Evolutionary conservation across 2,329 filamentous ascomycete genomes (phyloP), one percentile per base, ranked within the genome.

Genomic region (Fusarium oxysporum): DNA sequence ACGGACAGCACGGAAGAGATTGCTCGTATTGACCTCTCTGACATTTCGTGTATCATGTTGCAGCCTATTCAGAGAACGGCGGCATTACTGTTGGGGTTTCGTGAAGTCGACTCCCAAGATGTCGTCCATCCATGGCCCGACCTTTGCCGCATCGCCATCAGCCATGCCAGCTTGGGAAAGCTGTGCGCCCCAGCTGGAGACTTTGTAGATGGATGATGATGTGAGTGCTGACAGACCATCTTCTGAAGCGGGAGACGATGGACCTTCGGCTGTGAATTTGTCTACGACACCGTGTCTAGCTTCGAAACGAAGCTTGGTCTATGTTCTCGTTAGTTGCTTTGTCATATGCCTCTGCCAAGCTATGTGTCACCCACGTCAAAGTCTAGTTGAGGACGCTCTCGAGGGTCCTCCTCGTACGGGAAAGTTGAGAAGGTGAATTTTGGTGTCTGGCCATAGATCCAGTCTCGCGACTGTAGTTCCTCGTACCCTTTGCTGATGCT

Each of bases 371-470:
- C 80, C 71, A 92, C 81, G 28, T 83, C 80, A 17, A 82, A 78
- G 2, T 89, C 87, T 17, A 88, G 68, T 0, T 80, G 75, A 2
- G 89, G 89, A 43, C 90, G 84, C 66, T 86, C 82, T 62, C 90
- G 83, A 62, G 89, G 84, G 81, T 92, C 86, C 45, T 90, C 84
- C 71, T 90, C 84, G 70, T 86, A 87, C 41, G 91, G 82, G 80
- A 88, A 83, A 7, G 88, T 91, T 7, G 89, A 90, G 74, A 96
- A 91, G 12, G 88, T 90, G 80, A 97, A 98, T 62, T 92, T 91
- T 2, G 95, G 95, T 4, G 95, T 97, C 82, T 97, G 95, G 5
- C 89, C 89, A 81, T 92, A 97, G 65, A 92, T 92, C 94, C 95
- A 98, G 16, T 91, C 88, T 7, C 83, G 81, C 0, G 91, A 91